A percentile compares a stretch with the other conserved stretches of the same genome.
phyloP scores from a whole-genome alignment of 169 alveolate species.

The Plasmodium blacklocki region DNA sequence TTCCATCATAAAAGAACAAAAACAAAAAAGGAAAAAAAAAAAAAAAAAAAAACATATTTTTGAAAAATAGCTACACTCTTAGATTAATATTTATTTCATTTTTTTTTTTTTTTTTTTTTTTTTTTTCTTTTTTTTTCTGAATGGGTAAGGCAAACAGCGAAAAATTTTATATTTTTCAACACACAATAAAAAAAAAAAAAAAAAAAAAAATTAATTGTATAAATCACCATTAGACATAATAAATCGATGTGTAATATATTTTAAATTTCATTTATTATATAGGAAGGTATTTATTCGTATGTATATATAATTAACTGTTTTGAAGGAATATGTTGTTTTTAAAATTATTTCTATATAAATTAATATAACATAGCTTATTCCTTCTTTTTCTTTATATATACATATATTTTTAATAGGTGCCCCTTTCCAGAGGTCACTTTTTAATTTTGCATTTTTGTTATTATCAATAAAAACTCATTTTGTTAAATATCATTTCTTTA shows the following conservation, averaged over 20 bases:
- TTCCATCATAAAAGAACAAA: no score
- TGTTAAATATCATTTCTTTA: neutral
- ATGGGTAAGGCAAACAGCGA: neutral
- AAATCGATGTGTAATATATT: neutral
- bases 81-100: no score
- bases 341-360: neutral
- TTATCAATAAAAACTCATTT: neutral
- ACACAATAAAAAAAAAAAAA: constrained; percentile 6
- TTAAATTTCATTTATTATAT: neutral
- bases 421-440: no score
- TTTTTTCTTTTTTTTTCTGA: neutral
- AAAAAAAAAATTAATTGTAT: neutral
- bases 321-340: constrained; percentile 2
- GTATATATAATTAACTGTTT: constrained; percentile 11
- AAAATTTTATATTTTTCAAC: neutral
- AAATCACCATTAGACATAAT: no score
- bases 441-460: neutral
- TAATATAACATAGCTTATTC: neutral
- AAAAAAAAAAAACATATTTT: constrained; percentile 1
- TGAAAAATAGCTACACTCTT: neutral
- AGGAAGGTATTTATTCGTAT: constrained; percentile 5
- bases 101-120: no score
- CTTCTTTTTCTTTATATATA: constrained; percentile 12
- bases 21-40: no score
- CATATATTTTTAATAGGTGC: no score